Base-by-base conservation (phyloP, 257 asterid genomes). In the Rehmannia glutinosa region DNA sequence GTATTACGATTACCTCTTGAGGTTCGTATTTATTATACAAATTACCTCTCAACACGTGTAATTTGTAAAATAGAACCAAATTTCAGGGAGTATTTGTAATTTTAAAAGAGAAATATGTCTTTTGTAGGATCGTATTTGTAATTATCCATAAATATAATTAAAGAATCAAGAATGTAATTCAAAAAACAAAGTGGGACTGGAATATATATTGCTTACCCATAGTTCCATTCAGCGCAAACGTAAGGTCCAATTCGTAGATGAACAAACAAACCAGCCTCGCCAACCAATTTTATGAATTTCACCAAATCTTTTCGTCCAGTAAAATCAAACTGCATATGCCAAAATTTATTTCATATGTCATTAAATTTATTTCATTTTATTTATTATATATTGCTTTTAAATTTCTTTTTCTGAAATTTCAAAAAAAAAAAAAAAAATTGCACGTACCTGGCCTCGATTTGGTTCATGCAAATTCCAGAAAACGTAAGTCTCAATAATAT, bases 201-300 rank as follows among this genome's bases (percentile, higher is more conserved):
- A 2, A 38, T 1, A 52, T 35, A 33, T n/a, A 35, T 35, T 36
- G 15, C 24, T 57, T 75, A 84, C 95, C 95, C 95, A 60, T 84
- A 87, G 62, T 82, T 84, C 95, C 95, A 87, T 47, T 87, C 95
- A 11, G 95, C 91, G 25, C 95, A 87, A 32, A 68, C 95, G 47
- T 87, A 87, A 64, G 95, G 95, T 1, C 89, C 91, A 8, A 84
- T 84, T 5, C 95, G 78, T 2, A 87, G 75, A 53, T 80, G 84
- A 56, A 61, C 85, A 57, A 59, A 80, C 19, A 87, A 67, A 6
- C 87, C 95, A 70, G 91, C 91, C 19, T 84, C 76, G 2, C 45
- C 62, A 4, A 78, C 82, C 83, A 84, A 57, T 64, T 84, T 82
- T 46, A 87, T 38, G 55, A 87, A 87, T 17, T 72, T 77, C 52